Evolutionary conservation across 169 alveolate species (phyloP).

Genomic region (Eimeria sp.): DNA sequence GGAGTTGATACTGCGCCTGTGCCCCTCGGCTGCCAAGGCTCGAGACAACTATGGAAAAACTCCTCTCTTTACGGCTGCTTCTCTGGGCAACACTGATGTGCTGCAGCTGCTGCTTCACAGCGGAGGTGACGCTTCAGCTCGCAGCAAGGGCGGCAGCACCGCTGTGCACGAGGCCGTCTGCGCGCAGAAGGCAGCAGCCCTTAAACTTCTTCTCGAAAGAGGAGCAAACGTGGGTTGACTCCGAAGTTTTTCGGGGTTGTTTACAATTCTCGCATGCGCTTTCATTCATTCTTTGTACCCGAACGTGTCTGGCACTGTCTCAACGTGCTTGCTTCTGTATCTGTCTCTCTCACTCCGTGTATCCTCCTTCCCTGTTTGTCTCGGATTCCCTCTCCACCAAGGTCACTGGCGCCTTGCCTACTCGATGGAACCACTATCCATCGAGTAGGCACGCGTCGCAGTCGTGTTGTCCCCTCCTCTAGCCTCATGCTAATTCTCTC

Average conservation of each 20-base stretch:
- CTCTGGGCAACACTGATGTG: neutral
- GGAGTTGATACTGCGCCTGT: neutral
- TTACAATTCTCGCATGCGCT: neutral
- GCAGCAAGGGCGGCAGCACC: conserved; percentile 56
- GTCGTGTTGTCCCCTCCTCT: neutral
- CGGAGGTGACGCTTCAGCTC: conserved; percentile 18
- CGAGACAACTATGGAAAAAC: conserved; percentile 45
- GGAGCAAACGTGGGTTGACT: conserved; percentile 19
- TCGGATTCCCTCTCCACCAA: neutral
- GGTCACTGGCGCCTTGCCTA: no score
- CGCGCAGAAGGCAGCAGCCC: conserved; percentile 2
- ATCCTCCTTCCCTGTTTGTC: neutral
- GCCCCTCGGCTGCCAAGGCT: conserved; percentile 23
- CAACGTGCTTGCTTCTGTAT: neutral
- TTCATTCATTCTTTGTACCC: neutral
- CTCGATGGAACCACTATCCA: no score
- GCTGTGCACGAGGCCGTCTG: conserved; percentile 51
- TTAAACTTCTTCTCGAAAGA: neutral
- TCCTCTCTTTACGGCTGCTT: conserved; percentile 58
- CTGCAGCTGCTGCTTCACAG: conserved; percentile 34
- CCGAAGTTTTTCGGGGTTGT: neutral
- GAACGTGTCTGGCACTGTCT: neutral
- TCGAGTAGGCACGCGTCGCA: no score
- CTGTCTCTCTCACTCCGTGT: neutral
- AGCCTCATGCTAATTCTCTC: neutral